Evolutionary conservation across 495 filamentous ascomycete genomes (phyloP).

Genomic region (Trichoderma asperelloides): DNA sequence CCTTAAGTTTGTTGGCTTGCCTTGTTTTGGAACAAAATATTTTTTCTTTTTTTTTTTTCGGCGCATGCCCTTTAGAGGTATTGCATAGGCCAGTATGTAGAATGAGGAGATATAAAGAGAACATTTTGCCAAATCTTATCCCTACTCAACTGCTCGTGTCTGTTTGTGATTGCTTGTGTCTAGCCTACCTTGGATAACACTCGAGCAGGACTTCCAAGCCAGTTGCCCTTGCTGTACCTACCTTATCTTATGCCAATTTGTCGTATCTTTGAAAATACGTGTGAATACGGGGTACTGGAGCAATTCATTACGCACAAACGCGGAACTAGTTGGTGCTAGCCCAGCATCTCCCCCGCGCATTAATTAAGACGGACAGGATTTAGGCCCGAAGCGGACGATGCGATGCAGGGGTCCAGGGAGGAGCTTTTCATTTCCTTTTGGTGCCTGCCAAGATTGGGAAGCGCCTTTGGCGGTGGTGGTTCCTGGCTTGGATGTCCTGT

Average conservation of each 20-base stretch:
- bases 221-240: not conserved
- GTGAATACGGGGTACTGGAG: not conserved
- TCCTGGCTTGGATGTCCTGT: not conserved
- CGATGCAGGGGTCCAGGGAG: not conserved
- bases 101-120: not conserved
- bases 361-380: not conserved
- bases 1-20: not conserved
- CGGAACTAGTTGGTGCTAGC: not conserved
- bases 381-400: conserved; percentile 2
- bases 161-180: not conserved
- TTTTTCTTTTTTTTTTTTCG: no score
- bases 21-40: not conserved
- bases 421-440: not conserved
- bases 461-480: not conserved
- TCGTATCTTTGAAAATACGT: not conserved
- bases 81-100: not conserved
- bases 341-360: not conserved
- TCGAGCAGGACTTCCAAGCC: not conserved
- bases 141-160: not conserved
- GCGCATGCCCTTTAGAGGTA: not conserved
- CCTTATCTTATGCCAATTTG: not conserved
- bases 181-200: no score
- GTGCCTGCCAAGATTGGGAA: conserved; percentile 3
- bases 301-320: not conserved
- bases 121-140: not conserved